Base-by-base conservation (phyloP, 345 rosid species). In the Zanthoxylum bungeanum region DNA sequence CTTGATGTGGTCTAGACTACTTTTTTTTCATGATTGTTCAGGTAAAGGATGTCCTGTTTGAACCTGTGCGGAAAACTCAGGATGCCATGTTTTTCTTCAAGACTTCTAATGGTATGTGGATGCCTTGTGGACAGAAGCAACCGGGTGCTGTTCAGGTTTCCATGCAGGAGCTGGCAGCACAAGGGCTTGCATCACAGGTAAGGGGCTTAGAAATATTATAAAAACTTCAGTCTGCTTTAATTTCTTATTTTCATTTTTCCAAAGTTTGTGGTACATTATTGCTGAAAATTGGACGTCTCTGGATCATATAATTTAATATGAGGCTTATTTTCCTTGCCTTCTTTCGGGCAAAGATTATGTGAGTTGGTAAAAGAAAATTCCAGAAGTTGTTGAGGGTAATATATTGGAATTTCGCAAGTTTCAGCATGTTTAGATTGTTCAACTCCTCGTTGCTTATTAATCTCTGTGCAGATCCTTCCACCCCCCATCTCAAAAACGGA, bases 11-110 rank as follows among this genome's bases (percentile, higher is more conserved):
- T 36, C 51, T 53, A 36, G 27, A 27, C 63, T 42, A 46, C 40
- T 27, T 56, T 37, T 25, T 40, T 53, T 25, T 8, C 7, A 40
- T 42, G 69, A 50, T 19, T 40, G 4, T 72, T 61, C 86, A 93
- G 97, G 96, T 93, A 28, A 93, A 89, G 74, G 98, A 91, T 79
- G 98, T 93, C 62, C 88, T 93, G 9, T 93, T 93, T 71, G 97
- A 93, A 74, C 98, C 98, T 60, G 98, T 93, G 67, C 92, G 98
- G 42, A 89, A 93, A 80, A 91, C 97, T 7, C 93, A 87, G 65
- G 97, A 93, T 79, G 98, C 98, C 17, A 88, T 89, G 96, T 93
- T 68, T 76, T 93, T 93, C 39, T 64, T 73, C 53, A 84, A 89
- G 77, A 78, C 88, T 37, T 33, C 90, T 42, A 76, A 85, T 75